Evolutionary conservation across 2,329 filamentous ascomycete species (phyloP).

Genomic region (Paecilomyces sp.): DNA sequence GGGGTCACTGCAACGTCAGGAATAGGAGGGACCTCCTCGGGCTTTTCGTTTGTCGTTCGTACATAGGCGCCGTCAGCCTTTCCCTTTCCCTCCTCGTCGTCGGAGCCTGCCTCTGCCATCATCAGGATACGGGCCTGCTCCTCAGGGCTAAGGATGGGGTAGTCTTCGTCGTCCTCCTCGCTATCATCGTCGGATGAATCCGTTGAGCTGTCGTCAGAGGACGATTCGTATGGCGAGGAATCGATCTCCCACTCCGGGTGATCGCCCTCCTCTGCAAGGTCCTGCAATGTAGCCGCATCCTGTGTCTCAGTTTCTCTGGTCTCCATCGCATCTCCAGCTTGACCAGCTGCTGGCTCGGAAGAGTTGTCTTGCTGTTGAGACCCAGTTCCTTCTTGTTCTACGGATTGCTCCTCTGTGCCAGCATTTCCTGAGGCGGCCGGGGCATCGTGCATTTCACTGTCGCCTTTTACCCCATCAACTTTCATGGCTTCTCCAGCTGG

Average conservation of each 20-base stretch:
- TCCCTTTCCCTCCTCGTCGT: slow-evolving; percentile 59
- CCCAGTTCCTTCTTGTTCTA: not conserved
- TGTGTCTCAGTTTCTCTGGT: not conserved
- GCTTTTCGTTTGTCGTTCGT: slow-evolving; percentile 73
- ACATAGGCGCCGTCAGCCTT: slow-evolving; percentile 44
- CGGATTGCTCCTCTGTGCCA: not conserved
- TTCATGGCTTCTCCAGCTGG: not conserved
- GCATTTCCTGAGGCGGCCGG: not conserved
- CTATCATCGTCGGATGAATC: slow-evolving; percentile 53
- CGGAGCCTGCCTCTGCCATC: slow-evolving; percentile 71
- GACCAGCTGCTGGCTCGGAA: not conserved
- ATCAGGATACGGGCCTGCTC: slow-evolving; percentile 81
- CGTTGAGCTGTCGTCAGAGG: slow-evolving; percentile 51
- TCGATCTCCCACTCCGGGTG: slow-evolving; percentile 80
- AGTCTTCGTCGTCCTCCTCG: slow-evolving; percentile 49
- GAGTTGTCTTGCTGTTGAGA: not conserved
- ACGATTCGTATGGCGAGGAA: slow-evolving; percentile 68
- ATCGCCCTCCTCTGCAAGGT: slow-evolving; percentile 29
- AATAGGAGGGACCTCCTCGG: slow-evolving; percentile 58
- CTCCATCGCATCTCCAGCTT: slow-evolving; percentile 1
- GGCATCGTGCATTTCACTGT: not conserved
- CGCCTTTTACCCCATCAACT: not conserved
- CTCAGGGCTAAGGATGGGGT: slow-evolving; percentile 69
- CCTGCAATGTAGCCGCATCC: slow-evolving; percentile 4
- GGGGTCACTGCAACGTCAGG: slow-evolving; percentile 72